Conservation (phyloP, 257 asterid genomes). For the Ehretia macrophylla region DNA sequence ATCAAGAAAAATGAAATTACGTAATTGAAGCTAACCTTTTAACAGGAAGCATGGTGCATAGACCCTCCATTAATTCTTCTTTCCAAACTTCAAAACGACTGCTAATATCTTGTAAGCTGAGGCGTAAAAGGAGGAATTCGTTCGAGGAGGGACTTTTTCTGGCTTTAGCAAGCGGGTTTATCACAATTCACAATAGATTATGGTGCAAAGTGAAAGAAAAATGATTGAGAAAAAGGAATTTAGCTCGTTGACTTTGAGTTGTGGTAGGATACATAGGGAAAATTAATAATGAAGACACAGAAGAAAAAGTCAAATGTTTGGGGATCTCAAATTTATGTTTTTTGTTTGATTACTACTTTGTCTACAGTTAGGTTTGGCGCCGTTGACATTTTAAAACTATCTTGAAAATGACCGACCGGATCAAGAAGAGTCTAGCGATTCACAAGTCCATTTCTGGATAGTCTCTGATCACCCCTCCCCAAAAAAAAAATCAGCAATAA, state of each 20-base stretch:
- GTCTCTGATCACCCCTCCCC: too few species aligned
- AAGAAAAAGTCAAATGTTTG: conserved; percentile 7
- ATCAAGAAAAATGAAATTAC: too few species aligned
- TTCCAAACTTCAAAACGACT: too few species aligned
- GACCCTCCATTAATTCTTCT: neutral
- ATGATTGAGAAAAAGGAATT: neutral
- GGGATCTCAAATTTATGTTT: neutral
- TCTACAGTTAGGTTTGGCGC: neutral
- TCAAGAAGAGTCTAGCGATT: neutral
- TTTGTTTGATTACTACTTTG: neutral
- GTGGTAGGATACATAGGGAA: neutral
- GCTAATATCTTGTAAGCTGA: too few species aligned
- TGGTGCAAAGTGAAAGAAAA: too few species aligned
- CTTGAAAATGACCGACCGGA: neutral
- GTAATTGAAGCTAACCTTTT: neutral
- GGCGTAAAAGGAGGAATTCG: too few species aligned
- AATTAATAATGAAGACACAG: neutral
- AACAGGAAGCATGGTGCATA: neutral
- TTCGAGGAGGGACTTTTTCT: too few species aligned
- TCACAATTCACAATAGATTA: too few species aligned
- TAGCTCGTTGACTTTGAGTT: conserved; percentile 4
- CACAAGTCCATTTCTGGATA: conserved; percentile 17
- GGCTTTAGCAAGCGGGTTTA: too few species aligned
- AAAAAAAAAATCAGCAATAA: neutral
- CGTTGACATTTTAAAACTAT: neutral